Evolutionary conservation across 805 yeast genomes (phyloP).

Genomic region (Barnettozyma sucrosica): DNA sequence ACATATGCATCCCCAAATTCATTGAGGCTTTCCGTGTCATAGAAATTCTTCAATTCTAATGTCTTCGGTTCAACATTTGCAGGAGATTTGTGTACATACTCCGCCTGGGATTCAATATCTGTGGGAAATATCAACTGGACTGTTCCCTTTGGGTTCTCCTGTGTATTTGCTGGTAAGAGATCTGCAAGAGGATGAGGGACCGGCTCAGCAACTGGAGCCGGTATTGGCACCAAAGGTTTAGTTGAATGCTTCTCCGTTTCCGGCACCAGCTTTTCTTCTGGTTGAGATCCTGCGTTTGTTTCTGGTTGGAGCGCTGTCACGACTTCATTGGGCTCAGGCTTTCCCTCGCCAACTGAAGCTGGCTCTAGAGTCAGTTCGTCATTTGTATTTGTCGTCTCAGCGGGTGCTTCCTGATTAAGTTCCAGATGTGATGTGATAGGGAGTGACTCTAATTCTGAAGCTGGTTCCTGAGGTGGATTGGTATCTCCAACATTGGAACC

Average conservation of each 20-base stretch:
- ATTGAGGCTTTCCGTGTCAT: constrained; percentile 13
- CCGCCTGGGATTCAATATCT: constrained; percentile 12
- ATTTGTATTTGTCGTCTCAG: background rate
- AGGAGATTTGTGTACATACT: constrained; percentile 10
- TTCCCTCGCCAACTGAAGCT: background rate
- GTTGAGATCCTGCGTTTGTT: background rate
- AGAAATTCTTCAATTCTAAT: constrained; percentile 12
- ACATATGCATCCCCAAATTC: constrained; percentile 30
- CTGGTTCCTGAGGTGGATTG: background rate
- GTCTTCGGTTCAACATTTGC: constrained; percentile 11
- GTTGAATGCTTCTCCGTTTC: background rate
- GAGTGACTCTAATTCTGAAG: background rate
- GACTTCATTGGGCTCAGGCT: background rate
- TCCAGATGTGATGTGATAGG: background rate
- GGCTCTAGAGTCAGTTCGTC: background rate
- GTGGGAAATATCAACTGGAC: constrained; percentile 11
- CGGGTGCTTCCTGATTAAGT: background rate
- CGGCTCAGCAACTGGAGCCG: background rate
- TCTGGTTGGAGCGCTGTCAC: background rate
- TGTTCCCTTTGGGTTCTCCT: constrained; percentile 23
- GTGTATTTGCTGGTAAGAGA: constrained; percentile 12
- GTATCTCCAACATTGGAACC: background rate
- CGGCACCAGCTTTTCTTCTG: background rate
- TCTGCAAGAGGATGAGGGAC: background rate
- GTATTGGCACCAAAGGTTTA: background rate